A percentile compares a stretch with the other conserved stretches of the same genome.
phyloP scores from a whole-genome alignment of 495 filamentous ascomycete genomes.

The Aspergillus steynii region DNA sequence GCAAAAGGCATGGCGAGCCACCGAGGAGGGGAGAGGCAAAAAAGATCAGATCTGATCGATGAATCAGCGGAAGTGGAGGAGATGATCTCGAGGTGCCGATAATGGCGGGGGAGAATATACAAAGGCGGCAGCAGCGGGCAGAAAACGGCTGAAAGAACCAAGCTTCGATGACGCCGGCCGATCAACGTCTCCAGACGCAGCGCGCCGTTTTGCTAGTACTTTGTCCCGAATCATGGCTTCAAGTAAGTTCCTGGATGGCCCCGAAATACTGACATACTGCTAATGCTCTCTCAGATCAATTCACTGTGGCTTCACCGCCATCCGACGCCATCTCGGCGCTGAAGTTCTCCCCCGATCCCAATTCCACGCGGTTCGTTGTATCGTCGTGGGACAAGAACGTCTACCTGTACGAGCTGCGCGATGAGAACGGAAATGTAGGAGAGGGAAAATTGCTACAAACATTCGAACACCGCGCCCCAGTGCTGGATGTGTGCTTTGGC shows the following conservation, averaged over 20 bases:
- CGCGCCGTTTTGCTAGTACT: neutral
- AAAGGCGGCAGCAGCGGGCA: slow-evolving; percentile 40
- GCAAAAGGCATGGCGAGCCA: slow-evolving; percentile 55
- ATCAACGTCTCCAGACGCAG: slow-evolving; percentile 18
- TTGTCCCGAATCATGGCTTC: slow-evolving; percentile 35
- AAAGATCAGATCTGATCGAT: neutral
- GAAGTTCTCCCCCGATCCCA: slow-evolving; percentile 72
- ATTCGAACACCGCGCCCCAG: slow-evolving; percentile 80
- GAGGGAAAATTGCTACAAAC: slow-evolving; percentile 65
- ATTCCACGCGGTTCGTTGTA: slow-evolving; percentile 70
- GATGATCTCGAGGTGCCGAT: slow-evolving; percentile 15
- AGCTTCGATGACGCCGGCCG: slow-evolving; percentile 31
- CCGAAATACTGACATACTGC: neutral
- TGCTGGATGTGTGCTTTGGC: slow-evolving; percentile 91
- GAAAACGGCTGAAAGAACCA: slow-evolving; percentile 31
- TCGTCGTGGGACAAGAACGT: slow-evolving; percentile 94
- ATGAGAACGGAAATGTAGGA: slow-evolving; percentile 55
- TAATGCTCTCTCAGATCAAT: slow-evolving; percentile 41
- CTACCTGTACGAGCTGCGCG: slow-evolving; percentile 81
- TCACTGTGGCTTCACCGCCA: slow-evolving; percentile 62
- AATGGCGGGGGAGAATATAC: slow-evolving; percentile 33
- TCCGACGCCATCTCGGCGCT: slow-evolving; percentile 84
- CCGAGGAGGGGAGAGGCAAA: neutral
- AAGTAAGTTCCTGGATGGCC: slow-evolving; percentile 27
- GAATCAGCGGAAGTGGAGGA: neutral